Conservation (phyloP, 1,284 basidiomycete genomes). For the Psilocybe mexicana region DNA sequence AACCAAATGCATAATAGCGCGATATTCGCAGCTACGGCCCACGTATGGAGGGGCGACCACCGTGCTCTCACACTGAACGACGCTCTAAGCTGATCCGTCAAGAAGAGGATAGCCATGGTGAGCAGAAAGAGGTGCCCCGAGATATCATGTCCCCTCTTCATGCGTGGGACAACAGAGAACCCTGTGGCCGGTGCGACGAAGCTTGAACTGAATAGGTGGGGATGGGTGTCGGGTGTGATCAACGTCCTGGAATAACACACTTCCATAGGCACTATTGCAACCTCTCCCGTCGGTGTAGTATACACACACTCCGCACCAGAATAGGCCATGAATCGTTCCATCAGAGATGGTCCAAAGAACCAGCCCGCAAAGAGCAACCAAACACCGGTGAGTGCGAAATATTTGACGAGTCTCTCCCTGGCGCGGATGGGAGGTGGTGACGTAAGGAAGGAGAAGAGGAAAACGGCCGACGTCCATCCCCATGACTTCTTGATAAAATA, state of each 20-base stretch:
- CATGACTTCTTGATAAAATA: conserved; percentile 90
- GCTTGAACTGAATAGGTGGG: conserved; percentile 54
- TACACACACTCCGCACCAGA: conserved; percentile 86
- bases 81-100: conserved; percentile 71
- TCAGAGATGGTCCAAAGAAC: conserved; percentile 90
- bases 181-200: conserved; percentile 35
- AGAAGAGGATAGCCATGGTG: conserved; percentile 79
- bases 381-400: conserved; percentile 59
- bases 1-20: conserved; percentile 69
- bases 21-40: conserved; percentile 46
- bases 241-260: conserved; percentile 57
- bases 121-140: conserved; percentile 95
- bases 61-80: conserved; percentile 39
- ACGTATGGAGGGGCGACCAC: conserved; percentile 46
- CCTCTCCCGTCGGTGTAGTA: conserved; percentile 55
- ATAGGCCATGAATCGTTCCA: conserved; percentile 72
- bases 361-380: conserved; percentile 84
- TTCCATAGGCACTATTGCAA: conserved; percentile 55
- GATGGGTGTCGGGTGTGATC: conserved; percentile 63
- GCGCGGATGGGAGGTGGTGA: conserved; percentile 47
- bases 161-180: conserved; percentile 53
- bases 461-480: conserved; percentile 84
- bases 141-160: conserved; percentile 88
- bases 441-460: conserved; percentile 59
- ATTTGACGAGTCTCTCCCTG: conserved; percentile 51